Evolutionary conservation across 805 yeast genomes (phyloP), one percentile per base, ranked within the genome.

Genomic region (Saccharomycopsis sp.): DNA sequence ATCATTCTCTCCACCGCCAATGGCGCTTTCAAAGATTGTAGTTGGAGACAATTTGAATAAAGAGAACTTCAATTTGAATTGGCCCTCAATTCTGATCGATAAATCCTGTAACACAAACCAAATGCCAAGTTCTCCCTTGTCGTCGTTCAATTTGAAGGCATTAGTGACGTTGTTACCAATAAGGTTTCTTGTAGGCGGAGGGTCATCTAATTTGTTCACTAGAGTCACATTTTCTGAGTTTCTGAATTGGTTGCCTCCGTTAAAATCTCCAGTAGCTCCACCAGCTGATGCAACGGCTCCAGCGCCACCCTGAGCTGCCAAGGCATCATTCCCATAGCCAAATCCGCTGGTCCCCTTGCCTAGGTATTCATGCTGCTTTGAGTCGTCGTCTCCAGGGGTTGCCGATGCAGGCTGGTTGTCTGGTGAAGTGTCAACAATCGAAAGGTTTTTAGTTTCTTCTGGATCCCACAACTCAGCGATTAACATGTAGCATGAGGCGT

Each of bases 81-180:
- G 71, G 34, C 79, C 79, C 59, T 75, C 79, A 12, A 73, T 72
- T 24, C 79, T 68, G 3, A 75, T 73, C 4, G 76, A 72, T 21
- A 75, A 63, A 57, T 75, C 79, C 41, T 73, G 75, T 51, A 74
- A 60, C 4, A 75, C 70, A 59, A 75, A 75, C 79, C 79, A 75
- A 20, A 75, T 70, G 1, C 78, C 77, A 20, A 66, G 63, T 3
- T 66, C 62, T 34, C 70, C 68, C 0, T 67, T 61, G 12, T 72
- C 71, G 58, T 74, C 77, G 50, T 67, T 66, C 9, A 75, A 64
- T 60, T 71, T 73, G 63, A 67, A 70, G 2, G 75, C 75, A 52
- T 74, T 71, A 2, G 75, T 67, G 0, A 72, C 77, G 12, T 71
- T 65, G 29, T 69, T 67, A 4, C 79, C 79, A 56, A 75, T 74